These are phyloP conservation scores for Babesia bovis DNA, from an alignment of 169 alveolate genomes.

Conservation along the genomic window DNA sequence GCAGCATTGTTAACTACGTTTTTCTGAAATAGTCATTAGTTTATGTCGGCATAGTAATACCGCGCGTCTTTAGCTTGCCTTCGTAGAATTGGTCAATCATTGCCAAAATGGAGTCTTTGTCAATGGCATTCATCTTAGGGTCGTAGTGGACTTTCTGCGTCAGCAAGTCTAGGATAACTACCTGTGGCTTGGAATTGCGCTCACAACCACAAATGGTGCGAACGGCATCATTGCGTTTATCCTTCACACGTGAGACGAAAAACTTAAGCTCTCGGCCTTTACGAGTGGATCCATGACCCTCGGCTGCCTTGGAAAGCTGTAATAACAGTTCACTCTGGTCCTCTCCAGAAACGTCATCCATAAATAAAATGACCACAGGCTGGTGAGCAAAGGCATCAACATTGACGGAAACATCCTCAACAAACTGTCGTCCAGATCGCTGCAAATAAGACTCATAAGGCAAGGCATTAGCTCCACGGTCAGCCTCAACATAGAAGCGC, in stretches of 20 bases:
- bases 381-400: constrained; percentile 59
- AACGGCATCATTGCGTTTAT: constrained; percentile 42
- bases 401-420: constrained; percentile 47
- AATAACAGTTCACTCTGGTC: constrained; percentile 17
- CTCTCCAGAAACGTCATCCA: constrained; percentile 35
- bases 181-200: constrained; percentile 4
- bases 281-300: constrained; percentile 27
- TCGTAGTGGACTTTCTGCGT: constrained; percentile 40
- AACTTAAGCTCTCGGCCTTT: constrained; percentile 54
- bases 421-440: constrained; percentile 17
- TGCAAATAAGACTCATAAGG: constrained; percentile 36
- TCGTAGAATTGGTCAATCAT: constrained; percentile 42
- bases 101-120: constrained; percentile 28
- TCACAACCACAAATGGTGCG: constrained; percentile 35
- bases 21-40: too few species aligned
- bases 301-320: constrained; percentile 48
- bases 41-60: neutral
- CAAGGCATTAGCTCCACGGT: constrained; percentile 39
- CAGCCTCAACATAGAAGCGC: constrained; percentile 59
- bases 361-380: constrained; percentile 58
- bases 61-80: neutral
- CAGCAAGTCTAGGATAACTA: constrained; percentile 45
- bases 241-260: constrained; percentile 36
- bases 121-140: constrained; percentile 31
- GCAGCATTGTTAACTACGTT: too few species aligned